These are phyloP conservation scores for Pleurotus ostreatus DNA, from an alignment of 768 basidiomycete genomes.

Conservation along the genomic window DNA sequence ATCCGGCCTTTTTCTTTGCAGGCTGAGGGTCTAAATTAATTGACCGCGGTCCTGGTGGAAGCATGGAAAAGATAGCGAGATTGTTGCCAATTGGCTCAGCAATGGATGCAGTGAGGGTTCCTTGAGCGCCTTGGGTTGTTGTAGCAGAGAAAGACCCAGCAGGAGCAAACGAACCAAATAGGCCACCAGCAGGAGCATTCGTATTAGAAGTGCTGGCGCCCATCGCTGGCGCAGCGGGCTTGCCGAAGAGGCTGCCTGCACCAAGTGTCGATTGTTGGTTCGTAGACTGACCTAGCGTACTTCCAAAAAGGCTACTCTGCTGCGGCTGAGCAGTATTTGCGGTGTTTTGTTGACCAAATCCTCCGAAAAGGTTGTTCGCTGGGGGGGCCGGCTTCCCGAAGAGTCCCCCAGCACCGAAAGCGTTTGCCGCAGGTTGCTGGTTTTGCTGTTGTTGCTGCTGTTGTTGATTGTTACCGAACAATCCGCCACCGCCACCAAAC, in stretches of 20 bases:
- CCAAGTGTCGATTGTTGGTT: conserved; percentile 42
- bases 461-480: conserved; percentile 25
- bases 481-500: conserved; percentile 26
- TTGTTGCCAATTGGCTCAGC: conserved; percentile 77
- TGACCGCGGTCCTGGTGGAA: conserved; percentile 66
- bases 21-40: conserved; percentile 53
- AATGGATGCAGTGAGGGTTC: conserved; percentile 78
- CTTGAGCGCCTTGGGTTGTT: conserved; percentile 44
- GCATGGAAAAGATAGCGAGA: conserved; percentile 70
- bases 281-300: conserved; percentile 39
- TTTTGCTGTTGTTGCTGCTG: conserved; percentile 11
- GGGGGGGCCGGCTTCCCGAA: conserved; percentile 34
- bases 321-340: conserved; percentile 25
- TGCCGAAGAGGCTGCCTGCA: conserved; percentile 44
- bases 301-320: conserved; percentile 45
- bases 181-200: conserved; percentile 19
- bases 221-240: conserved; percentile 47
- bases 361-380: conserved; percentile 29
- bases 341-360: conserved; percentile 38
- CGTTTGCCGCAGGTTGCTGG: conserved; percentile 7
- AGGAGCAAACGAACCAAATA: conserved; percentile 38
- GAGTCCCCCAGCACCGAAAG: conserved; percentile 17
- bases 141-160: conserved; percentile 36
- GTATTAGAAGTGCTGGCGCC: conserved; percentile 33
- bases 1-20: conserved; percentile 72